Base-by-base conservation (phyloP, 164 flowering plant genomes). In the Umbellularia californica region DNA sequence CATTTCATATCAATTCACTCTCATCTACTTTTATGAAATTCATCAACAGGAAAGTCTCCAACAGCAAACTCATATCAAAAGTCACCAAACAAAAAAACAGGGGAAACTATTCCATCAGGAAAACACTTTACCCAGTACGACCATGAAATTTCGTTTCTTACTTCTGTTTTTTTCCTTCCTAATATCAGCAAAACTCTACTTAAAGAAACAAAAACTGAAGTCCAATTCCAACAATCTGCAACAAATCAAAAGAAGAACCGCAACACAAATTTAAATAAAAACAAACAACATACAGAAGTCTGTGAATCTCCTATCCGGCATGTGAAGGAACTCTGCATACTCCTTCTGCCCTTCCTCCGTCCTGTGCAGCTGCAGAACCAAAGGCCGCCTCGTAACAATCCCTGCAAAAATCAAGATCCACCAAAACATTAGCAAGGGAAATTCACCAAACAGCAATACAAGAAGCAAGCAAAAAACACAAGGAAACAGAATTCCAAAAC, bases 311-410 rank as follows among this genome's bases (percentile, higher is more conserved):
- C 80, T 83, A 81, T 79, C 79, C 0, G 89, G 86, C 79, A 84
- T 27, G 78, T 92, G 97, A 75, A 87, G 89, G 72, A 92, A 92
- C 76, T 90, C 94, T 0, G 92, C 94, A 75, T 90, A 90, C 25
- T 90, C 97, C 72, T 75, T 75, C 72, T 69, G 73, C 50, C 97
- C 94, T 2, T 82, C 79, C 2, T 92, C 93, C 25, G 81, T 86
- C 83, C 87, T 86, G 65, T 92, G 91, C 51, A 92, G 84, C 80
- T 92, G 97, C 82, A 92, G 79, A 70, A 92, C 97, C 83, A 92
- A 77, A 3, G 97, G 97, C 76, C 97, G 72, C 88, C 97, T 86
- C 2, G 97, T 92, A 22, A 92, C 97, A 71, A 90, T 92, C 28
- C 97, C 97, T 92, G 75, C 50, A 75, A 65, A 20, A 71, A 72